Conservation (phyloP, 352 stramenopile species). For the Pythium volutum region DNA sequence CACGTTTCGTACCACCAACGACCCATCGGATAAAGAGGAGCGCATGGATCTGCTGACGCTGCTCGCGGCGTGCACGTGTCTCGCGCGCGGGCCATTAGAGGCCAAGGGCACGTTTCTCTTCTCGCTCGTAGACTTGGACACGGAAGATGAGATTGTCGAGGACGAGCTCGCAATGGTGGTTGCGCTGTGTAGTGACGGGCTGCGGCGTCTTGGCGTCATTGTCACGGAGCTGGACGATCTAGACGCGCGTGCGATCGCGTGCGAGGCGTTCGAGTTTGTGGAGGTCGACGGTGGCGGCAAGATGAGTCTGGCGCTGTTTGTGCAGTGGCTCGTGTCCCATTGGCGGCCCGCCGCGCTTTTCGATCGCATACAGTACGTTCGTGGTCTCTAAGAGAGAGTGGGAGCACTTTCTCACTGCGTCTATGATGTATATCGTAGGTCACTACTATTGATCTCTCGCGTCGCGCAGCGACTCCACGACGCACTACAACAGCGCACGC, state of each 20-base stretch:
- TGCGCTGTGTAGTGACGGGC: conserved; percentile 42
- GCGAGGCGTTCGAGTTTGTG: conserved; percentile 66
- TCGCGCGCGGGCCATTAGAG: conserved; percentile 48
- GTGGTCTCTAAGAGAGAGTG: neutral
- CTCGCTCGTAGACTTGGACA: conserved; percentile 65
- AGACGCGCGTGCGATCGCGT: conserved; percentile 55
- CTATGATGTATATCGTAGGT: conserved; percentile 28
- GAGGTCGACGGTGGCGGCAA: conserved; percentile 60
- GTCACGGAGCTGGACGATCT: conserved; percentile 28
- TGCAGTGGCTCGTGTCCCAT: conserved; percentile 68
- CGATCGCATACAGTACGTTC: conserved; percentile 40
- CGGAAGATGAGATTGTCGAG: conserved; percentile 72
- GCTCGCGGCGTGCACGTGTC: conserved; percentile 36
- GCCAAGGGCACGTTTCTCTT: conserved; percentile 63
- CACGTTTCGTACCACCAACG: conserved; percentile 27
- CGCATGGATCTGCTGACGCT: conserved; percentile 61
- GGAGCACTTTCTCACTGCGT: neutral
- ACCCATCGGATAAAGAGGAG: neutral
- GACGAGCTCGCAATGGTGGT: conserved; percentile 66
- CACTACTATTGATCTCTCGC: conserved; percentile 41
- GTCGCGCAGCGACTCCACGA: conserved; percentile 33
- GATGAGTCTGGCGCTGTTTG: conserved; percentile 63
- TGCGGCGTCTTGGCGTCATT: conserved; percentile 37
- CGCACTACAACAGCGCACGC: conserved; percentile 23
- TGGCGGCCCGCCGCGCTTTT: conserved; percentile 54